Evolutionary conservation across 2,329 filamentous ascomycete species (phyloP).

Genomic region (Xylariaceae sp.): DNA sequence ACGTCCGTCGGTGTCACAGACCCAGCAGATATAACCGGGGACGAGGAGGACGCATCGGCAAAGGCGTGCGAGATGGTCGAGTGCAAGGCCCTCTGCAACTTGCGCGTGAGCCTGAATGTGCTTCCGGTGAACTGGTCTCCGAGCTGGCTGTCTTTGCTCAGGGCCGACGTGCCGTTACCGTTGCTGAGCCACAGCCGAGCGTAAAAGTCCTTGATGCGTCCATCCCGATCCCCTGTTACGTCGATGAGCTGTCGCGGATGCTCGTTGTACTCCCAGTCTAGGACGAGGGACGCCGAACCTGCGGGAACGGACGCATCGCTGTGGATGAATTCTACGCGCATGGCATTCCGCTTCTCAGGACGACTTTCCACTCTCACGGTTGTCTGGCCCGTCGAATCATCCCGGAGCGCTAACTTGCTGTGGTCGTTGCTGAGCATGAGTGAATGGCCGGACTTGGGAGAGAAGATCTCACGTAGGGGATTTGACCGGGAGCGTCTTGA

Average conservation of each 20-base stretch:
- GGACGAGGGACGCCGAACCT: conserved; percentile 7
- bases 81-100: conserved; percentile 69
- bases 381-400: conserved; percentile 5
- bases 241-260: conserved; percentile 9
- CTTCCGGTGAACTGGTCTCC: conserved; percentile 8
- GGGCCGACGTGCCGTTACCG: background rate
- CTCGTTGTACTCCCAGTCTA: conserved; percentile 13
- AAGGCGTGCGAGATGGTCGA: conserved; percentile 96
- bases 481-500: conserved; percentile 11
- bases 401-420: conserved; percentile 1
- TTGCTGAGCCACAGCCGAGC: conserved; percentile 12
- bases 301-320: conserved; percentile 6
- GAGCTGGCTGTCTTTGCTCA: conserved; percentile 5
- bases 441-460: conserved; percentile 6
- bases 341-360: conserved; percentile 1
- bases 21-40: too few relatives aligned
- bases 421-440: conserved; percentile 1
- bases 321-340: conserved; percentile 7
- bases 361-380: background rate
- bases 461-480: conserved; percentile 7
- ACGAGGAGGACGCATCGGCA: conserved; percentile 77
- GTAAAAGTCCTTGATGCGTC: conserved; percentile 11
- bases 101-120: conserved; percentile 7
- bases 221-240: conserved; percentile 4
- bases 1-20: conserved; percentile 83